Evolutionary conservation across 2,329 filamentous ascomycete genomes (phyloP).

Genomic region (Thermomyces lanuginosus): DNA sequence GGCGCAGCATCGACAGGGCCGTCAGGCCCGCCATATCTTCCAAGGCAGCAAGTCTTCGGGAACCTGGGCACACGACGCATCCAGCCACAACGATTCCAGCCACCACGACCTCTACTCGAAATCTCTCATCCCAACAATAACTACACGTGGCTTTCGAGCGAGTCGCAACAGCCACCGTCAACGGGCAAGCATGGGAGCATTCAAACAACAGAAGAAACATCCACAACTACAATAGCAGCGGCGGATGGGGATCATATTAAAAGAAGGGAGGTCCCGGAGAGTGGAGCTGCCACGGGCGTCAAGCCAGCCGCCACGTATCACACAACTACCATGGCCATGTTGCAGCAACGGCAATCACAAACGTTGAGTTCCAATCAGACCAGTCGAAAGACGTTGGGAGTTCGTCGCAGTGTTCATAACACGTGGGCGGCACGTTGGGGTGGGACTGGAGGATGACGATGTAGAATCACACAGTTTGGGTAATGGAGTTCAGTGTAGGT

Average conservation of each 20-base stretch:
- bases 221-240: slow-evolving; percentile 7
- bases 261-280: no score
- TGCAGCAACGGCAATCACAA: slow-evolving; percentile 9
- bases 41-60: slow-evolving; percentile 12
- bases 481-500: no score
- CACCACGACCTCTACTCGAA: slow-evolving; percentile 18
- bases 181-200: slow-evolving; percentile 6
- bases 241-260: slow-evolving; percentile 13
- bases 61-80: slow-evolving; percentile 15
- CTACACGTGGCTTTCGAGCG: slow-evolving; percentile 23
- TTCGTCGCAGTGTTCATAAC: slow-evolving; percentile 25
- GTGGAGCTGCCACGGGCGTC: slow-evolving; percentile 8
- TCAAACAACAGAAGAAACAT: slow-evolving; percentile 3
- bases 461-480: no score
- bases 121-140: slow-evolving; percentile 13
- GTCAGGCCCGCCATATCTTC: no score
- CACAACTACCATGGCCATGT: slow-evolving; percentile 24
- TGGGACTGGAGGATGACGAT: no score
- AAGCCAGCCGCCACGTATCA: slow-evolving; percentile 22
- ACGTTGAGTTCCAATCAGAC: no score
- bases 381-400: slow-evolving; percentile 26
- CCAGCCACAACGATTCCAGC: slow-evolving; percentile 16
- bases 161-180: slow-evolving; percentile 8
- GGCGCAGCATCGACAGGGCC: neutral
- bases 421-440: slow-evolving; percentile 31